Conservation (phyloP, 306 rosid species). For the Lathyrus oleraceus region DNA sequence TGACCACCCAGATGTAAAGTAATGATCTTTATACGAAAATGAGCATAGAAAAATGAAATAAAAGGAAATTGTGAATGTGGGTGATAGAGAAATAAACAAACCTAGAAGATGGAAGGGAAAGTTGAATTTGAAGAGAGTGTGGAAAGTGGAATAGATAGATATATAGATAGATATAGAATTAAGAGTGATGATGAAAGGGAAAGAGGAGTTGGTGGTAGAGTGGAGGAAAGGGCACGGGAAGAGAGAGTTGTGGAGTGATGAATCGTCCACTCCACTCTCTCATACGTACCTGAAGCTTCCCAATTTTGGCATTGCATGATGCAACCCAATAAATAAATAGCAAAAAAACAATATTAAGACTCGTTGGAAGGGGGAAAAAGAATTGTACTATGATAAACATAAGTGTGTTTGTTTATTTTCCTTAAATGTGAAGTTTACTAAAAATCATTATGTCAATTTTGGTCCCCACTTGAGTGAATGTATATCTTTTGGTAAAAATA, state of each 20-base stretch:
- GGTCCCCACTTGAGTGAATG: no score
- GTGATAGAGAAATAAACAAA: background rate
- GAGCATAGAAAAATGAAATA: background rate
- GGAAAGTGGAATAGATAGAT: background rate
- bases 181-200: background rate
- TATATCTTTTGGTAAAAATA: no score
- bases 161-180: background rate
- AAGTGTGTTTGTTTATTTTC: no score
- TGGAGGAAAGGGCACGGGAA: constrained; percentile 24
- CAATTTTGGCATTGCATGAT: constrained; percentile 21
- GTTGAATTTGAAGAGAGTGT: background rate
- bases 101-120: background rate
- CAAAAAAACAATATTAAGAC: no score
- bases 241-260: background rate
- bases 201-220: constrained; percentile 12
- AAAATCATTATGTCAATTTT: no score
- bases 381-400: no score
- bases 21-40: constrained; percentile 26
- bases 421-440: no score
- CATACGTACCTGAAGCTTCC: constrained; percentile 21
- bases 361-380: no score
- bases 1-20: constrained; percentile 32
- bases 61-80: background rate
- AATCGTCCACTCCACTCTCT: background rate
- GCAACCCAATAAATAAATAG: background rate